Percentiles rank a stretch among this genome's conserved stretches.
These are phyloP conservation scores for Barnettozyma sucrosica DNA, from an alignment of 805 yeast genomes.

Conservation along the genomic window DNA sequence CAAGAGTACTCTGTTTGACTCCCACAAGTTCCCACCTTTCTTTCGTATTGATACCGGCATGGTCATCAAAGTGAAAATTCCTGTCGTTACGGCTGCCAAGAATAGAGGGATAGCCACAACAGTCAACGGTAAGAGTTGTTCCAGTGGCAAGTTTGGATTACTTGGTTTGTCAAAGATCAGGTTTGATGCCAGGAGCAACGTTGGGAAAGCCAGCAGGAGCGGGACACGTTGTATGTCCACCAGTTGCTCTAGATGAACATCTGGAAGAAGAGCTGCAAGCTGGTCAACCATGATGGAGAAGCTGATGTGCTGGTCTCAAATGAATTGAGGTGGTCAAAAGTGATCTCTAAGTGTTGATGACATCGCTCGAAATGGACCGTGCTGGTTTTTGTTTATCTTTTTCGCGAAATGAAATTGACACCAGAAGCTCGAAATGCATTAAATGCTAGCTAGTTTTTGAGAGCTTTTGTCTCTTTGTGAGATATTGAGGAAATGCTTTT, in stretches of 20 bases:
- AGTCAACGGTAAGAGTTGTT: not conserved
- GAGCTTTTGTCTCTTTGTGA: no score
- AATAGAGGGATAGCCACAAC: conserved; percentile 14
- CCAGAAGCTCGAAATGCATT: no score
- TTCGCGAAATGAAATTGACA: no score
- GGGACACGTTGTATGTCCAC: conserved; percentile 22
- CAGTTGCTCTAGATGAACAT: conserved; percentile 19
- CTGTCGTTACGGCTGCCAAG: conserved; percentile 13
- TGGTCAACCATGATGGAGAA: not conserved
- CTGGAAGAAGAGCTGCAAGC: not conserved
- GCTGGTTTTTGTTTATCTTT: not conserved
- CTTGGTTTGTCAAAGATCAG: conserved; percentile 12
- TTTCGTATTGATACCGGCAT: not conserved
- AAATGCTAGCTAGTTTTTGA: no score
- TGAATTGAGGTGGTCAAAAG: not conserved
- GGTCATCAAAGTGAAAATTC: conserved; percentile 7
- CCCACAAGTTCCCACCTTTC: not conserved
- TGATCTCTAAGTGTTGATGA: not conserved
- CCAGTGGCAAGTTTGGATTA: conserved; percentile 4
- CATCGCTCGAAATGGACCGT: not conserved
- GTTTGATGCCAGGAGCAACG: conserved; percentile 20
- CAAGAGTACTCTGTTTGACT: conserved; percentile 6
- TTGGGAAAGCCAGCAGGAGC: conserved; percentile 25
- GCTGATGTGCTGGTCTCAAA: not conserved
- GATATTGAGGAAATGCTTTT: no score